These are phyloP conservation scores for Cutaneotrichosporon sp. DNA, from an alignment of 1,284 basidiomycete genomes.

Conservation along the genomic window DNA sequence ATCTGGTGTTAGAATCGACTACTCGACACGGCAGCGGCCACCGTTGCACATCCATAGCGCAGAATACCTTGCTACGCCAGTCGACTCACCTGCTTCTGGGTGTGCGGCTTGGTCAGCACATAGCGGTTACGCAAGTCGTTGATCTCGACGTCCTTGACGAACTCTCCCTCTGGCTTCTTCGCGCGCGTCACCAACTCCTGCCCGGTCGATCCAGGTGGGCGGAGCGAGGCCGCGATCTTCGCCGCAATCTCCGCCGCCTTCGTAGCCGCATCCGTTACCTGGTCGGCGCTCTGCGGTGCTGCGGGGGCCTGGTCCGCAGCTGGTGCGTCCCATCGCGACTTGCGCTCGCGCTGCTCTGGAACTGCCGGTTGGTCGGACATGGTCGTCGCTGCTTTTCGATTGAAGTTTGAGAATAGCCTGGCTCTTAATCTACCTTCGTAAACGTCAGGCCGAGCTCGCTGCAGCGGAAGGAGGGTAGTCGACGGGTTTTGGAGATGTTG, in stretches of 20 bases:
- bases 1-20: too few relatives aligned
- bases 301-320: slow-evolving; percentile 38
- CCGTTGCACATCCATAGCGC: too few relatives aligned
- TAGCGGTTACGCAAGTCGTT: slow-evolving; percentile 96
- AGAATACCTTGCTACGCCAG: too few relatives aligned
- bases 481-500: background rate
- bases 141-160: slow-evolving; percentile 89
- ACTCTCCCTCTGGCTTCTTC: slow-evolving; percentile 68
- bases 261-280: slow-evolving; percentile 64
- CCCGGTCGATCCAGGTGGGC: slow-evolving; percentile 37
- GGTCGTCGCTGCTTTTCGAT: background rate
- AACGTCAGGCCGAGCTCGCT: background rate
- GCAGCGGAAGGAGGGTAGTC: background rate
- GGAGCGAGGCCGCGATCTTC: slow-evolving; percentile 80
- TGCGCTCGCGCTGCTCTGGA: slow-evolving; percentile 12
- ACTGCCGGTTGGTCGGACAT: slow-evolving; percentile 12
- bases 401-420: background rate
- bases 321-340: slow-evolving; percentile 19
- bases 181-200: slow-evolving; percentile 58
- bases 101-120: slow-evolving; percentile 86
- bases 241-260: slow-evolving; percentile 65
- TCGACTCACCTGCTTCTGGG: slow-evolving; percentile 78
- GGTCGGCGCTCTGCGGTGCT: slow-evolving; percentile 49
- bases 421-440: background rate
- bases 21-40: too few relatives aligned